Base-by-base conservation (phyloP, 192 early-diverging fungal genomes). In the Backusella tuberculispora region DNA sequence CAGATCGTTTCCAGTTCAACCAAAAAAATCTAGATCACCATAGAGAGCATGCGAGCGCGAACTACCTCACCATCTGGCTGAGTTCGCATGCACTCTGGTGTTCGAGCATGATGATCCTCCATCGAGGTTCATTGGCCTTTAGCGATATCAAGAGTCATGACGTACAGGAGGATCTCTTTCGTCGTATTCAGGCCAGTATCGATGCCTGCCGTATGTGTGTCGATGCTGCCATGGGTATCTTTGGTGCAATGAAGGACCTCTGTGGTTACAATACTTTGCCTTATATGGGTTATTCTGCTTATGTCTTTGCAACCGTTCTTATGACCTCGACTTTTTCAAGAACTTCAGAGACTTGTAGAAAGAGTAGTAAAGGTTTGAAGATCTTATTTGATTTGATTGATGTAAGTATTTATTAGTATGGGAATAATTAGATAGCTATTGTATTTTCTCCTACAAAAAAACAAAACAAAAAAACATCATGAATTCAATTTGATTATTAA, bases 211-310 rank as follows among this genome's bases (percentile, higher is more conserved):
- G 74, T 29, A 37, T 63, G 48, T 48, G 50, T 6, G 78, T 79
- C 0, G 67, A 74, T 47, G 60, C 43, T 42, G 78, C 48, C 0
- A 79, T 74, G 63, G 72, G 67, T 14, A 34, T 79, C 2, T 79
- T 79, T 66, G 34, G 37, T 60, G 60, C 63, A 3, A 79, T 79
- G 24, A 63, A 24, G 14, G 73, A 74, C 17, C 37, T 64, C 9
- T 79, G 78, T 38, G 73, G 78, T 21, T 40, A 46, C 38, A 79
- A 79, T 53, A 71, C 65, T 0, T 21, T 71, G 8, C 78, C 78
- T 2, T 79, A 74, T 66, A 65, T 79, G 44, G 73, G 71, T 9
- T 79, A 79, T 34, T 74, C 78, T 12, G 73, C 78, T 6, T 79
- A 79, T 19, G 69, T 74, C 2, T 74, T 79, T 42, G 78, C 78